These are phyloP conservation scores for Neurospora cerealis DNA, from an alignment of 495 filamentous ascomycete species.

Conservation along the genomic window DNA sequence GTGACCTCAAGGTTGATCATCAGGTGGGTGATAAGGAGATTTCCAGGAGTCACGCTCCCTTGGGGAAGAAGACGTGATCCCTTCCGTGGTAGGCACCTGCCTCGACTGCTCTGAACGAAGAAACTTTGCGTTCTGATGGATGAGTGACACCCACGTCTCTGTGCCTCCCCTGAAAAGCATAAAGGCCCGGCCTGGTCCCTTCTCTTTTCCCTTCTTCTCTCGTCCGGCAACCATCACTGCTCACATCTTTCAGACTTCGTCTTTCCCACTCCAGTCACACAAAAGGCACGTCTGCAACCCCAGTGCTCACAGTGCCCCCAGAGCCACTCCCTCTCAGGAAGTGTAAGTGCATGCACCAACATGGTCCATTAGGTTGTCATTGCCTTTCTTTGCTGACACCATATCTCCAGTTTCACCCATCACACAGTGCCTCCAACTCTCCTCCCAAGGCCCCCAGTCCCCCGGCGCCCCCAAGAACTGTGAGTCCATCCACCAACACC, in stretches of 20 bases:
- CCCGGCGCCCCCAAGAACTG: background rate
- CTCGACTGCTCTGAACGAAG: background rate
- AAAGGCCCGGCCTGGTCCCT: background rate
- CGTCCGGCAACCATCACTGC: background rate
- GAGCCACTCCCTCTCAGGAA: background rate
- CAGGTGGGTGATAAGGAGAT: background rate
- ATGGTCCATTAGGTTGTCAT: background rate
- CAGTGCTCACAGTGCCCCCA: background rate
- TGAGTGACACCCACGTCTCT: background rate
- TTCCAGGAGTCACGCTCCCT: background rate
- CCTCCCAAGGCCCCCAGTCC: background rate
- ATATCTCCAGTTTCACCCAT: background rate
- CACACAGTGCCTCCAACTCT: background rate
- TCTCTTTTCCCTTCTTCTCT: background rate
- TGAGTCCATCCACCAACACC: background rate
- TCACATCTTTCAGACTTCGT: background rate
- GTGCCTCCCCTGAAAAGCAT: background rate
- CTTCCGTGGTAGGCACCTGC: background rate
- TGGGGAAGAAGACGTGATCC: background rate
- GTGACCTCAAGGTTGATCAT: background rate
- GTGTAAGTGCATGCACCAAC: background rate
- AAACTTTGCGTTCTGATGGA: background rate
- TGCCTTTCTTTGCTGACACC: background rate
- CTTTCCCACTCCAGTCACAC: background rate
- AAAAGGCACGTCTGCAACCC: background rate